phyloP scores from a whole-genome alignment of 352 stramenopile genomes.

The Albugo laibachii region DNA sequence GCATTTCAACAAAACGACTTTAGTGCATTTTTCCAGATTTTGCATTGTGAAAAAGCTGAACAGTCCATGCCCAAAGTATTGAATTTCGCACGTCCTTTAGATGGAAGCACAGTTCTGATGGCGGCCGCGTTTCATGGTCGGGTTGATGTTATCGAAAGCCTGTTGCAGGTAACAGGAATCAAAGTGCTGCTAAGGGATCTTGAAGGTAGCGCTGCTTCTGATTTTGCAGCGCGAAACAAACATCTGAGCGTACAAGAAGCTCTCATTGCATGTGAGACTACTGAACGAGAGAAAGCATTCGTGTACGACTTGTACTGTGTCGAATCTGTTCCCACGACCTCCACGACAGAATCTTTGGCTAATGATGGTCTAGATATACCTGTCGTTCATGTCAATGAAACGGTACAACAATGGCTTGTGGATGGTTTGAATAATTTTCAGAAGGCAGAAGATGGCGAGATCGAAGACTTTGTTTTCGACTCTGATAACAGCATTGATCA shows the following conservation, averaged over 20 bases:
- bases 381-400: constrained; percentile 47
- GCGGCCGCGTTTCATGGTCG: constrained; percentile 49
- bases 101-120: constrained; percentile 61
- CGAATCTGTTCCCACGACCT: constrained; percentile 8
- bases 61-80: constrained; percentile 15
- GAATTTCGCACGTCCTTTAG: constrained; percentile 46
- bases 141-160: constrained; percentile 52
- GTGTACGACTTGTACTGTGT: constrained; percentile 78
- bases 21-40: constrained; percentile 50
- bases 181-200: constrained; percentile 38
- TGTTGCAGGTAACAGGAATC: constrained; percentile 11
- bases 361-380: constrained; percentile 12
- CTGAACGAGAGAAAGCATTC: constrained; percentile 58
- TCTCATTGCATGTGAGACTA: constrained; percentile 45
- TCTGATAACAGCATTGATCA: constrained; percentile 51
- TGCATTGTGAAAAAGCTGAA: constrained; percentile 19
- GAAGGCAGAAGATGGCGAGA: constrained; percentile 20
- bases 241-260: constrained; percentile 39
- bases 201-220: constrained; percentile 25
- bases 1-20: constrained; percentile 69
- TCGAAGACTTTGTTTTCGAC: constrained; percentile 64
- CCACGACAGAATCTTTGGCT: background rate
- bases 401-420: constrained; percentile 56
- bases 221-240: constrained; percentile 31
- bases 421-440: background rate